These are phyloP conservation scores for Suhomyces ambrosiae DNA, from an alignment of 1,139 yeast species.

Conservation along the genomic window DNA sequence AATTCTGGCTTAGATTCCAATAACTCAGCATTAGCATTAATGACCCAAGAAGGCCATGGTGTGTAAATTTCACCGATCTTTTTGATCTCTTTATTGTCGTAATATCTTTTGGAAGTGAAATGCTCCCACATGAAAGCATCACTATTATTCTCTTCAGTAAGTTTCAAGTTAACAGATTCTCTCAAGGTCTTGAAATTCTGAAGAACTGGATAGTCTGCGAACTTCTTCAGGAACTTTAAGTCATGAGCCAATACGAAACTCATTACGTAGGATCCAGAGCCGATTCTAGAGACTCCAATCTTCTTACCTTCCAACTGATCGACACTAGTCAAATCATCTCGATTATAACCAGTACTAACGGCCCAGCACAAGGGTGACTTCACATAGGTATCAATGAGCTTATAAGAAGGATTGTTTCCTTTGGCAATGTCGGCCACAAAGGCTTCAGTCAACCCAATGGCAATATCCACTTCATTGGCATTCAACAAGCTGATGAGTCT, in stretches of 20 bases:
- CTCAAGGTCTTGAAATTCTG: constrained; percentile 75
- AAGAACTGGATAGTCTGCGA: constrained; percentile 55
- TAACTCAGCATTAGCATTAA: constrained; percentile 51
- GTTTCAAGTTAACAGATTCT: constrained; percentile 68
- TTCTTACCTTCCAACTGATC: constrained; percentile 59
- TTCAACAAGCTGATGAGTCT: constrained; percentile 76
- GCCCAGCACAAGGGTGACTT: constrained; percentile 90
- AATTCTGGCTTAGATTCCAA: constrained; percentile 28
- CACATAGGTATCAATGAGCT: constrained; percentile 79
- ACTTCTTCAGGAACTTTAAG: constrained; percentile 49
- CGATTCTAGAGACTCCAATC: constrained; percentile 87
- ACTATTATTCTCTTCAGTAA: constrained; percentile 38
- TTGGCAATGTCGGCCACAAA: constrained; percentile 81
- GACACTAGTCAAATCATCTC: constrained; percentile 54
- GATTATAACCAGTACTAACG: constrained; percentile 68
- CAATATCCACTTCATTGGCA: constrained; percentile 66
- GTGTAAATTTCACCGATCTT: constrained; percentile 86
- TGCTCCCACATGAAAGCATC: constrained; percentile 98
- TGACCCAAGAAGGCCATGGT: constrained; percentile 97
- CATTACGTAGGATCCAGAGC: constrained; percentile 92
- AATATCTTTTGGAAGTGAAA: constrained; percentile 84
- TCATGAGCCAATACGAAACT: constrained; percentile 77
- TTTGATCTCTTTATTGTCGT: constrained; percentile 77
- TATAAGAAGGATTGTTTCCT: constrained; percentile 64
- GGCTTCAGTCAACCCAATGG: constrained; percentile 89